These are phyloP conservation scores for Raphidocelis subcapitata DNA, from an alignment of 139 green algal genomes.

Conservation along the genomic window DNA sequence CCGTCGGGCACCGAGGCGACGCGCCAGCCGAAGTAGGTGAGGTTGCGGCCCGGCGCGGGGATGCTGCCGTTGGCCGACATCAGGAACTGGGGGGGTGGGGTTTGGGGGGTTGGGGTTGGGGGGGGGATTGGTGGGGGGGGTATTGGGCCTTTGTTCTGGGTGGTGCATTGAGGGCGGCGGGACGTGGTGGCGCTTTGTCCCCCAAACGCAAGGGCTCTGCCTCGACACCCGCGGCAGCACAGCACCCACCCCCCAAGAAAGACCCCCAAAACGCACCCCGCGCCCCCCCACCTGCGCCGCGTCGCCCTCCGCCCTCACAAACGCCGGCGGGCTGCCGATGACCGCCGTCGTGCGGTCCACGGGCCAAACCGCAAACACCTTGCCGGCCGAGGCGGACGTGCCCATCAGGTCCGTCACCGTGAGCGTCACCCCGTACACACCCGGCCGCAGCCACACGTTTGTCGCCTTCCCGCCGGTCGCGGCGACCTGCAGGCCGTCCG, in stretches of 20 bases:
- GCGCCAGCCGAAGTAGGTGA: constrained; percentile 15
- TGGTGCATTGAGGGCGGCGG: no score
- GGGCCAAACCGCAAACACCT: constrained; percentile 8
- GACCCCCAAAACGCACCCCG: no score
- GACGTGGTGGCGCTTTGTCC: no score
- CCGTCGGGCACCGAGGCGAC: constrained; percentile 20
- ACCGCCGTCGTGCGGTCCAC: constrained; percentile 2
- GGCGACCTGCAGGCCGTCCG: constrained; percentile 1
- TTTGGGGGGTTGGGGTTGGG: no score
- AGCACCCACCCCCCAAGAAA: no score
- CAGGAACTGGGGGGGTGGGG: neutral
- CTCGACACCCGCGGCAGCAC: no score
- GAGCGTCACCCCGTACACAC: constrained; percentile 4
- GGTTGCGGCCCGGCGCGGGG: constrained; percentile 2
- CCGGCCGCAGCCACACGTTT: constrained; percentile 14
- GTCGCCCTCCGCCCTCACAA: constrained; percentile 8
- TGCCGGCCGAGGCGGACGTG: neutral
- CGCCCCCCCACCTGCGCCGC: neutral
- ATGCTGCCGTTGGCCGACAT: neutral
- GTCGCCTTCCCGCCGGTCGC: neutral
- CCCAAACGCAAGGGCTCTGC: no score
- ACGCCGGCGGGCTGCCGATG: constrained; percentile 3
- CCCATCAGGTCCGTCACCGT: constrained; percentile 17
- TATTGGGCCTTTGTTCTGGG: no score
- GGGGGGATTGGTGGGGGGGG: no score